These are phyloP conservation scores for Mortierella sp. DNA, from an alignment of 371 early-diverging fungal species.

Conservation along the genomic window DNA sequence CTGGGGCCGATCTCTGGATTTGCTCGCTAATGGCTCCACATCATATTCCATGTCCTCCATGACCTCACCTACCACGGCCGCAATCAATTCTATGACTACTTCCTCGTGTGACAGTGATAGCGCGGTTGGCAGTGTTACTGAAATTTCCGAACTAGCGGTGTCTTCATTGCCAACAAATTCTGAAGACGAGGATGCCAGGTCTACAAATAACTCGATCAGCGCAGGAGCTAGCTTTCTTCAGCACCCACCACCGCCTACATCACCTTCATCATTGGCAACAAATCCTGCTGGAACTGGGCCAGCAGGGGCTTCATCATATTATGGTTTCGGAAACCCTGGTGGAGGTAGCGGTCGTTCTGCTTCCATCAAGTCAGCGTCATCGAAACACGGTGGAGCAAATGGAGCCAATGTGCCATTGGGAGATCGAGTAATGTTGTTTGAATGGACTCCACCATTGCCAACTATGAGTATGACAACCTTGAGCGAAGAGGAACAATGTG, in stretches of 20 bases:
- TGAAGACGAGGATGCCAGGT: conserved; percentile 22
- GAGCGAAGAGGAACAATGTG: conserved; percentile 58
- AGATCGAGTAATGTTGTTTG: conserved; percentile 35
- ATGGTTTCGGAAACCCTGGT: conserved; percentile 15
- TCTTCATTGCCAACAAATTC: neutral
- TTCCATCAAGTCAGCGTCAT: conserved; percentile 40
- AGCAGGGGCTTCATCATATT: neutral
- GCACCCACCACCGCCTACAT: conserved; percentile 9
- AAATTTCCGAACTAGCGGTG: neutral
- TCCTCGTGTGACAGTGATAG: neutral
- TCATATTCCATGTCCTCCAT: conserved; percentile 30
- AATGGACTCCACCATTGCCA: conserved; percentile 43
- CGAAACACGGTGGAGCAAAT: conserved; percentile 9
- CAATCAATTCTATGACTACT: neutral
- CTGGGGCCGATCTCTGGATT: conserved; percentile 79
- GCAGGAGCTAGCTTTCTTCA: conserved; percentile 17
- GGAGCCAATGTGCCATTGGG: conserved; percentile 16
- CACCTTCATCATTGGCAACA: neutral
- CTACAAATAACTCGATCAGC: conserved; percentile 1
- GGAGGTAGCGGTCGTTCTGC: conserved; percentile 29
- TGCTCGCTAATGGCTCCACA: conserved; percentile 6
- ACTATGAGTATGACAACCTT: conserved; percentile 28
- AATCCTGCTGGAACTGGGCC: neutral
- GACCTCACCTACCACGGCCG: conserved; percentile 48
- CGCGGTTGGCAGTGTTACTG: conserved; percentile 8